Percentiles rank a stretch among this genome's conserved stretches.
phyloP scores from a whole-genome alignment of 2,329 filamentous ascomycete species.

The Escovopsis sp. region DNA sequence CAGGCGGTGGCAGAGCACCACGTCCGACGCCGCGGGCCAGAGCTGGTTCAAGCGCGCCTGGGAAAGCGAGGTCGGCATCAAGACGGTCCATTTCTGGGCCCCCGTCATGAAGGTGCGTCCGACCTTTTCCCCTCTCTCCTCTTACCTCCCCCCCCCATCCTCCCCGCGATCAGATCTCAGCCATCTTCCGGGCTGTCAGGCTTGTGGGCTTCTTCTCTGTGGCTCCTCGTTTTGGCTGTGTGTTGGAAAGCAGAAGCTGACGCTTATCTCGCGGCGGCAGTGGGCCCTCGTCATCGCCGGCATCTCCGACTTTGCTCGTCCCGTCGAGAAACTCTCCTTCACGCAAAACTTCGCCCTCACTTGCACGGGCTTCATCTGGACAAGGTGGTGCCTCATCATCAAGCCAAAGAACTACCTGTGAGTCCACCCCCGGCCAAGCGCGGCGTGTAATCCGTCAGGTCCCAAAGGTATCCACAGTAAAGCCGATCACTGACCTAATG shows the following conservation, averaged over 20 bases:
- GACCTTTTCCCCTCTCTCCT: not conserved
- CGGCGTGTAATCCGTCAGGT: not conserved
- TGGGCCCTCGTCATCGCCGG: slow-evolving; percentile 90
- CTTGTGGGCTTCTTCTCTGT: no score
- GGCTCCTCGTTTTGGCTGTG: no score
- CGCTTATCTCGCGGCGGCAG: no score
- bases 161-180: no score
- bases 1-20: slow-evolving; percentile 58
- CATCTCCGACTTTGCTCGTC: slow-evolving; percentile 79
- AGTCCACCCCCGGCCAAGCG: slow-evolving; percentile 14
- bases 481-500: not conserved
- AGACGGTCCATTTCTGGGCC: slow-evolving; percentile 99
- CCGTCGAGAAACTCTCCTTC: slow-evolving; percentile 80
- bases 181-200: no score
- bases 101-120: slow-evolving; percentile 65
- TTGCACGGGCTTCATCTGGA: slow-evolving; percentile 91
- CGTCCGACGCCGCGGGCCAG: slow-evolving; percentile 30
- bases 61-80: slow-evolving; percentile 66
- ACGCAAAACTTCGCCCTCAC: slow-evolving; percentile 86
- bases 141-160: not conserved
- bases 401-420: slow-evolving; percentile 83
- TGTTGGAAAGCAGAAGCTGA: no score
- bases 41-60: slow-evolving; percentile 64
- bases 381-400: slow-evolving; percentile 96
- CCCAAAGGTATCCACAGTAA: not conserved